Percentiles rank a stretch among this genome's conserved stretches.
Conservation (phyloP, 2,329 filamentous ascomycete species). For the Ceratocystis diversiconidia region DNA sequence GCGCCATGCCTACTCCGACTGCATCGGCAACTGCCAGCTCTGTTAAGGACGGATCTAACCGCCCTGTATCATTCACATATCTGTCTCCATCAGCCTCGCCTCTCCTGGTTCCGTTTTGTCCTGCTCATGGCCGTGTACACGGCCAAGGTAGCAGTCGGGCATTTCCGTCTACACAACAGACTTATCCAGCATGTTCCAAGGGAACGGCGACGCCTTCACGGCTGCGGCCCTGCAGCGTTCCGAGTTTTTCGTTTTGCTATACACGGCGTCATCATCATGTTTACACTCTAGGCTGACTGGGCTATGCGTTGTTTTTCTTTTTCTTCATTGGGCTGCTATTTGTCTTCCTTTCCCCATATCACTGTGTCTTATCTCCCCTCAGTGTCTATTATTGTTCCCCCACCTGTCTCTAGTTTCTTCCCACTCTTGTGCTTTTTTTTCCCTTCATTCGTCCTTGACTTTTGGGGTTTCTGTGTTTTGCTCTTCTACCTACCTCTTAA, state of each 20-base stretch:
- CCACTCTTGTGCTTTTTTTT: slow-evolving; percentile 8
- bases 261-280: slow-evolving; percentile 13
- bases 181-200: neutral
- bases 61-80: neutral
- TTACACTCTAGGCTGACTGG: slow-evolving; percentile 12
- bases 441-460: slow-evolving; percentile 4
- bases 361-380: neutral
- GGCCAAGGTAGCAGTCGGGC: neutral
- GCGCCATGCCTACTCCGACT: neutral
- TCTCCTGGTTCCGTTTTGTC: neutral
- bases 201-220: neutral
- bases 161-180: neutral
- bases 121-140: neutral
- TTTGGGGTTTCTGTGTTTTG: neutral
- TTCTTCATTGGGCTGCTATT: neutral
- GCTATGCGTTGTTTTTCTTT: slow-evolving; percentile 2
- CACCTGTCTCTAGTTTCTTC: slow-evolving; percentile 9
- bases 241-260: slow-evolving; percentile 16
- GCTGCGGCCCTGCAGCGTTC: slow-evolving; percentile 7
- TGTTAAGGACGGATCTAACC: neutral
- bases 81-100: neutral
- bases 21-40: neutral
- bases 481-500: slow-evolving; percentile 2
- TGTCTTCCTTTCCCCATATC: neutral
- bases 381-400: slow-evolving; percentile 7